A percentile compares a stretch with the other conserved stretches of the same genome.
Evolutionary conservation across 2,329 filamentous ascomycete genomes (phyloP).

Genomic region (Cadophora malorum): DNA sequence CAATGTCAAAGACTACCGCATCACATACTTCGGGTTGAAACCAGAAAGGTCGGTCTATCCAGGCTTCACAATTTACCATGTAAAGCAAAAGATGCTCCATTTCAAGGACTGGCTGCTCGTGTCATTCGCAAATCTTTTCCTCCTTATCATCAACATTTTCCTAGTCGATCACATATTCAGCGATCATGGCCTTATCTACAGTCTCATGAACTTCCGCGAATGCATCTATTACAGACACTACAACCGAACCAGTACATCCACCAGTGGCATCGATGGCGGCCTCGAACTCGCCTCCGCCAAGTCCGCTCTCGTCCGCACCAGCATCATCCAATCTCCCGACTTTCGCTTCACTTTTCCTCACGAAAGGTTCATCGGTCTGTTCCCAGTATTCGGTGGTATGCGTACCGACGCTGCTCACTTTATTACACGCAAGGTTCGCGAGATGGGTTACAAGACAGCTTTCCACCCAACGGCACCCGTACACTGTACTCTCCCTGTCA

Average conservation of each 20-base stretch:
- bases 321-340: conserved; percentile 14
- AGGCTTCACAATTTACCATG: background rate
- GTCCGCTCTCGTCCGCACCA: conserved; percentile 37
- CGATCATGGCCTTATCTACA: background rate
- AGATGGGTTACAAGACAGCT: background rate
- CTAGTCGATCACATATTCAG: background rate
- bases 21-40: background rate
- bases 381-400: background rate
- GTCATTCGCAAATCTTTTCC: background rate
- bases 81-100: background rate
- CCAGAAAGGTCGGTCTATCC: background rate
- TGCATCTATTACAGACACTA: background rate
- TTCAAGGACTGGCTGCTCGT: background rate
- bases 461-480: conserved; percentile 1
- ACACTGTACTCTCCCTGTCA: background rate
- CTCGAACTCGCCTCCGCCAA: conserved; percentile 60
- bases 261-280: conserved; percentile 52
- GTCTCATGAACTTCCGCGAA: conserved; percentile 7
- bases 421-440: conserved; percentile 3
- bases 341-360: conserved; percentile 15
- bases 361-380: background rate
- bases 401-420: conserved; percentile 8
- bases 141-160: background rate
- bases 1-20: background rate
- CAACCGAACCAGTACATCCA: conserved; percentile 17